These are phyloP conservation scores for Aeschynomene evenia DNA, from an alignment of 306 rosid species.

Conservation along the genomic window DNA sequence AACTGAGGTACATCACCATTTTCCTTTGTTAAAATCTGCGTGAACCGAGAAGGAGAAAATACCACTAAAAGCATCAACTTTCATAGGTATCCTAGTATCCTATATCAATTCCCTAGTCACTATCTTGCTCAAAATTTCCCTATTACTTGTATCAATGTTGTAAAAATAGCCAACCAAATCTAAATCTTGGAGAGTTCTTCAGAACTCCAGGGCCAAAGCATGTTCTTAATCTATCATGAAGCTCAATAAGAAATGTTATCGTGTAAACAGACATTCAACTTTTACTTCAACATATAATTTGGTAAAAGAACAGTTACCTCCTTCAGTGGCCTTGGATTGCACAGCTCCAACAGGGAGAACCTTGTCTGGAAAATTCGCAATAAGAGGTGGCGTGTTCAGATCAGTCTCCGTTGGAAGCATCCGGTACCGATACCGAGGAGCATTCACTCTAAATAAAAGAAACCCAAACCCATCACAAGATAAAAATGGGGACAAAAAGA, in stretches of 20 bases:
- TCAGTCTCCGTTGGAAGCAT: slow-evolving; percentile 93
- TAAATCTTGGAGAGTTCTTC: no score
- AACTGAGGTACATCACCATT: no score
- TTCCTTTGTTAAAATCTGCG: no score
- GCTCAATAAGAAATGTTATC: no score
- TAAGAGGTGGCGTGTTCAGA: slow-evolving; percentile 75
- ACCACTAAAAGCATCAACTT: no score
- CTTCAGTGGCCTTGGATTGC: slow-evolving; percentile 57
- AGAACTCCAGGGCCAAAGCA: neutral
- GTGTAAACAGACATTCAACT: neutral
- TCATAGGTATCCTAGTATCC: no score
- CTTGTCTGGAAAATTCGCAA: slow-evolving; percentile 53
- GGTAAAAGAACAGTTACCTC: slow-evolving; percentile 44
- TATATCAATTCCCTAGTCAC: neutral
- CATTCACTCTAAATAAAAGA: slow-evolving; percentile 54
- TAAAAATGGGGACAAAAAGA: neutral
- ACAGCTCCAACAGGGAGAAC: slow-evolving; percentile 63
- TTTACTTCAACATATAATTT: neutral
- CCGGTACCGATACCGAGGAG: slow-evolving; percentile 90
- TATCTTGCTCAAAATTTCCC: neutral
- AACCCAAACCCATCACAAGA: neutral
- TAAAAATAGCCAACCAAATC: neutral
- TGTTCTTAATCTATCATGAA: no score
- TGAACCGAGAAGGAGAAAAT: no score
- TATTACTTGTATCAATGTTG: neutral